phyloP scores from a whole-genome alignment of 2,329 filamentous ascomycete genomes.

The Dryadomyces quercus-mongolicae region DNA sequence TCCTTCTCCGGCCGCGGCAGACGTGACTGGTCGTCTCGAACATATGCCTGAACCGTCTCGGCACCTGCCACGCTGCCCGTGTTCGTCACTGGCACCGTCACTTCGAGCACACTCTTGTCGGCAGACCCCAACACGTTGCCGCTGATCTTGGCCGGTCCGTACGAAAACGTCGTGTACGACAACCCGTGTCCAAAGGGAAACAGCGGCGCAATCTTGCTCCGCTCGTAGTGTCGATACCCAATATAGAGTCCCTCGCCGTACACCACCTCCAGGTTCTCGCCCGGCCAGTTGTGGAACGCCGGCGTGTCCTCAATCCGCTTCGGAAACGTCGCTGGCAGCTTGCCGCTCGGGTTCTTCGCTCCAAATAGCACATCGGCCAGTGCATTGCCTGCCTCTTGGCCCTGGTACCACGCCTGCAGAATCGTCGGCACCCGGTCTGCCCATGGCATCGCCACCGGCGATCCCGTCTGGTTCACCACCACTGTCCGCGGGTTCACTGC shows the following conservation, averaged over 20 bases:
- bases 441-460: slow-evolving; percentile 61
- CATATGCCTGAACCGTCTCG: slow-evolving; percentile 57
- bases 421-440: slow-evolving; percentile 50
- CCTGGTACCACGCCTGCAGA: slow-evolving; percentile 59
- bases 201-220: slow-evolving; percentile 35
- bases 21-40: slow-evolving; percentile 49
- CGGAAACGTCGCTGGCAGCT: slow-evolving; percentile 53
- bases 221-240: slow-evolving; percentile 75
- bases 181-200: slow-evolving; percentile 74
- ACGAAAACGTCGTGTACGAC: slow-evolving; percentile 60
- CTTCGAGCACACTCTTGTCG: slow-evolving; percentile 25
- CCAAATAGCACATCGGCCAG: slow-evolving; percentile 57
- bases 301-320: slow-evolving; percentile 57
- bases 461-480: slow-evolving; percentile 59
- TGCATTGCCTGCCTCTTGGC: slow-evolving; percentile 57
- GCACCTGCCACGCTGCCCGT: slow-evolving; percentile 38
- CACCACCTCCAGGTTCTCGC: slow-evolving; percentile 56
- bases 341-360: slow-evolving; percentile 51
- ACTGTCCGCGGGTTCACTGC: slow-evolving; percentile 47
- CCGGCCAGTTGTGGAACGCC: slow-evolving; percentile 61
- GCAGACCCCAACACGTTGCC: background rate
- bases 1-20: slow-evolving; percentile 60
- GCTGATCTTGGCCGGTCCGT: background rate
- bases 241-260: slow-evolving; percentile 75
- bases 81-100: slow-evolving; percentile 39